Evolutionary conservation across 2,329 filamentous ascomycete species (phyloP).

Genomic region (Aureobasidium sp.): DNA sequence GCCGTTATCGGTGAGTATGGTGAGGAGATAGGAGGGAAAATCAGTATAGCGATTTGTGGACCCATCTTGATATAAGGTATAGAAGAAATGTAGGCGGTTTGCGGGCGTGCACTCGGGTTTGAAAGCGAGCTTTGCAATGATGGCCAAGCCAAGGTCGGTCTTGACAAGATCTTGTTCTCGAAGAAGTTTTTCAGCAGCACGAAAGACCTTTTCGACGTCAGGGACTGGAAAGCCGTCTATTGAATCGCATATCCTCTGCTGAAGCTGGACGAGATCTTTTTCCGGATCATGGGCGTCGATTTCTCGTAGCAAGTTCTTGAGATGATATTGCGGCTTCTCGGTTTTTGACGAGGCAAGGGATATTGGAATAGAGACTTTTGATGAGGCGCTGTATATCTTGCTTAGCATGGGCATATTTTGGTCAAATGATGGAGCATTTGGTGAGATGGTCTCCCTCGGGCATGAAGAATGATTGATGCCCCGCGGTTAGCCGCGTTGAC

Average conservation of each 20-base stretch:
- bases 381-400: slow-evolving; percentile 9
- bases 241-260: neutral
- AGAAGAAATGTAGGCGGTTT: slow-evolving; percentile 6
- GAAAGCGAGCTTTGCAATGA: slow-evolving; percentile 6
- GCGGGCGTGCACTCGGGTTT: slow-evolving; percentile 3
- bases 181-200: slow-evolving; percentile 2
- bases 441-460: neutral
- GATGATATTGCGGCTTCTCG: slow-evolving; percentile 3
- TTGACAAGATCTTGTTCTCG: neutral
- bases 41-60: neutral
- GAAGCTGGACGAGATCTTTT: neutral
- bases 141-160: slow-evolving; percentile 3
- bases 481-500: neutral
- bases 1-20: slow-evolving; percentile 8
- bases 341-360: neutral
- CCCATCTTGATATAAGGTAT: neutral
- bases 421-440: neutral
- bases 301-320: neutral
- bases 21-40: slow-evolving; percentile 4
- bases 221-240: slow-evolving; percentile 1
- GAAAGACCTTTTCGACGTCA: neutral
- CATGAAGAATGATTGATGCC: neutral
- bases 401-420: slow-evolving; percentile 1
- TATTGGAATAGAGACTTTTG: neutral
- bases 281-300: neutral